These are phyloP conservation scores for Aspergillus coremiiformis DNA, from an alignment of 495 filamentous ascomycete species.

Conservation along the genomic window DNA sequence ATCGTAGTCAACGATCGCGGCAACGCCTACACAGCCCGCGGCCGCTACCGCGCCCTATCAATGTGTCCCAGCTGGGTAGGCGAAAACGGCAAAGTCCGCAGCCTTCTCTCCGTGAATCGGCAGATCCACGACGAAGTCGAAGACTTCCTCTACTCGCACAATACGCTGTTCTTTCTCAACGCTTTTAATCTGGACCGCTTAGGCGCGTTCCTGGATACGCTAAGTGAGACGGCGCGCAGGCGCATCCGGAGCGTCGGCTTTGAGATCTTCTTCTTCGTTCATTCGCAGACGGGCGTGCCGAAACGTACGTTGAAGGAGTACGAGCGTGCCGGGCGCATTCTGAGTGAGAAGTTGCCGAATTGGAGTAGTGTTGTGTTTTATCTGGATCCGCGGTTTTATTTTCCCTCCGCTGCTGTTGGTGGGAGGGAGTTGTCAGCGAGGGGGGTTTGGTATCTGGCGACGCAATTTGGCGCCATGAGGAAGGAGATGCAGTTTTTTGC, in stretches of 20 bases:
- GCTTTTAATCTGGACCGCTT: conserved; percentile 33
- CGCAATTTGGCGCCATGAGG: conserved; percentile 20
- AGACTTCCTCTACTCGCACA: conserved; percentile 30
- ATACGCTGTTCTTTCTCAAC: conserved; percentile 39
- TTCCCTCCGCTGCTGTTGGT: conserved; percentile 22
- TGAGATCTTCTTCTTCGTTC: conserved; percentile 38
- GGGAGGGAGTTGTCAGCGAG: conserved; percentile 25
- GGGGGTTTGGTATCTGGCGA: conserved; percentile 29
- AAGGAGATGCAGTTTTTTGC: conserved; percentile 29
- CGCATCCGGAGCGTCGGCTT: conserved; percentile 37
- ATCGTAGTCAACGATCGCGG: conserved; percentile 33
- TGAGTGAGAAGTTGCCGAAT: conserved; percentile 21
- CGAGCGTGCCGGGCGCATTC: conserved; percentile 19
- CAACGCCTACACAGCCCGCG: conserved; percentile 25
- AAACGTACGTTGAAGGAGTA: conserved; percentile 33
- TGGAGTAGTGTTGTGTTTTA: conserved; percentile 28
- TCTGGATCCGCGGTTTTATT: conserved; percentile 35
- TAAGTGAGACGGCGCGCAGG: conserved; percentile 25
- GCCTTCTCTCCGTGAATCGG: conserved; percentile 28
- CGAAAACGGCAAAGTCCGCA: conserved; percentile 26
- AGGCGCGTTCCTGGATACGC: conserved; percentile 30
- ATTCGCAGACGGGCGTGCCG: conserved; percentile 28
- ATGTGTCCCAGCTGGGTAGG: conserved; percentile 35
- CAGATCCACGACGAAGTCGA: conserved; percentile 40
- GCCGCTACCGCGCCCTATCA: conserved; percentile 27